Base-by-base conservation (phyloP, 208 protist species). In the Leptomonas pyrrhocoris region DNA sequence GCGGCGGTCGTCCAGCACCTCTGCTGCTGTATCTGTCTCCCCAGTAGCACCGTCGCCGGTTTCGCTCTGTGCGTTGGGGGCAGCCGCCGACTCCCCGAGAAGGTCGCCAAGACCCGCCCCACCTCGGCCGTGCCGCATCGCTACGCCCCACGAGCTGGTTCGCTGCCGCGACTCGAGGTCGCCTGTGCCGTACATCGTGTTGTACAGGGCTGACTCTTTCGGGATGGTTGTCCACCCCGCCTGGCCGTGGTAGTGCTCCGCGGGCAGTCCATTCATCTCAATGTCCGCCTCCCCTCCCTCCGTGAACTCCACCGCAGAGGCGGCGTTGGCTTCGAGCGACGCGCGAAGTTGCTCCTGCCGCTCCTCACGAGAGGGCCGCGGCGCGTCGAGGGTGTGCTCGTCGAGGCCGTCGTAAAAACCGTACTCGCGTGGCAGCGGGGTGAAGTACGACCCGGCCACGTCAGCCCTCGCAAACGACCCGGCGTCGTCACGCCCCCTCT, bases 211-310 rank as follows among this genome's bases (percentile, higher is more conserved):
- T 0, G 92, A 96, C 30, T 94, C 84, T 1, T 65, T 76, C 34
- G 92, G 86, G 58, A 96, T 83, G 7, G 87, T 93, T 18, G 86
- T 96, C 77, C 87, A 92, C 9, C 80, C 84, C 0, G 68, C 72
- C 46, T 87, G 71, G 15, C 84, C 88, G 77, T 96, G 91, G 67
- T 83, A 96, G 61, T 92, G 86, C 62, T 77, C 81, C 21, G 58
- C 77, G 12, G 86, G 83, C 43, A 93, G 57, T 0, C 88, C 91
- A 27, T 79, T 77, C 30, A 92, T 49, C 49, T 96, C 86, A 49
- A 96, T 89, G 73, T 96, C 87, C 19, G 59, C 58, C 74, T 96
- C 88, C 1, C 86, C 85, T 51, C 85, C 91, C 12, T 92, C 85
- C 0, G 84, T 94, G 51, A 96, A 88, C 58, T 96, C 88, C 21